phyloP scores from a whole-genome alignment of 176 grass and related monocot genomes.

The Oryza officinalis region DNA sequence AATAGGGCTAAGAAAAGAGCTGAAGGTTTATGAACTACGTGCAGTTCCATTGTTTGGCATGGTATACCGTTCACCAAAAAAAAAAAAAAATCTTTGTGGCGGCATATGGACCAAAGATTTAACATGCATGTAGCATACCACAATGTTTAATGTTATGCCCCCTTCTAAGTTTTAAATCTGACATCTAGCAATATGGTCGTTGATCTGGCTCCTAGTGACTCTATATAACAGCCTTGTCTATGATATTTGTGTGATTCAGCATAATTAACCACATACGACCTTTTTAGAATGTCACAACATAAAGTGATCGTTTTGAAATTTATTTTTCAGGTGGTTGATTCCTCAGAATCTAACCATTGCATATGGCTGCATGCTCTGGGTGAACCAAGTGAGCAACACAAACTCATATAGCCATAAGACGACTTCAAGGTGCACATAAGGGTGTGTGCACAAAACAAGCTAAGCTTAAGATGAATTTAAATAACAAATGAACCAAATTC shows the following conservation, averaged over 20 bases:
- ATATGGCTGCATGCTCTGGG: no score
- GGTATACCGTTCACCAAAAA: not conserved
- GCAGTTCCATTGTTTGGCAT: not conserved
- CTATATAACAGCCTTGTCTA: not conserved
- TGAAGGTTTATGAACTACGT: not conserved
- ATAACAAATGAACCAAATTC: not conserved
- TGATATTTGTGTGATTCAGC: not conserved
- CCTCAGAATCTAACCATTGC: not conserved
- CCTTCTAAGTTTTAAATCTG: not conserved
- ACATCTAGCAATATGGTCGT: not conserved
- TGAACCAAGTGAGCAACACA: not conserved
- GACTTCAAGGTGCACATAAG: not conserved
- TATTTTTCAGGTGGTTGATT: not conserved
- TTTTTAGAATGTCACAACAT: not conserved
- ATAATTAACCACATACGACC: not conserved
- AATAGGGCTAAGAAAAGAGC: not conserved
- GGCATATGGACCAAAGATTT: not conserved
- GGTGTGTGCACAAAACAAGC: not conserved
- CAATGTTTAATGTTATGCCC: not conserved
- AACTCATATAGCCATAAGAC: not conserved
- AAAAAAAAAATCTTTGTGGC: not conserved
- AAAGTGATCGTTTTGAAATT: not conserved
- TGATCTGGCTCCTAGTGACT: not conserved
- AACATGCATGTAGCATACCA: not conserved
- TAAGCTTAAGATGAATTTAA: not conserved